Evolutionary conservation across 495 filamentous ascomycete species (phyloP), one percentile per base, ranked within the genome.

Genomic region (Penicillium silybi): DNA sequence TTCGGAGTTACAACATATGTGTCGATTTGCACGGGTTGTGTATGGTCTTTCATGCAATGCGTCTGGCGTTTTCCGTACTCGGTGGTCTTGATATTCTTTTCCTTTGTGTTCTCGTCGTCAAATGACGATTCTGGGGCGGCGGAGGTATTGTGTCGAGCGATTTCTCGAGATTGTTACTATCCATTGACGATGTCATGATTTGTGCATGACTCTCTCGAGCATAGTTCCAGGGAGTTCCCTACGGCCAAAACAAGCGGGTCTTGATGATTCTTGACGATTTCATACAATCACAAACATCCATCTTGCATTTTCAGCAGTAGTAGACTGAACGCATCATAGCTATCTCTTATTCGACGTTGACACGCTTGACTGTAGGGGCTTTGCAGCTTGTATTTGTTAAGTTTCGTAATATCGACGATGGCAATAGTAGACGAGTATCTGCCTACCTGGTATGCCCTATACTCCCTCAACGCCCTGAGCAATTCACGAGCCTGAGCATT

Each of bases 161-260:
- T 16, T 39, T 32, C 3, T 46, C 22, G 23, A 39, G 23, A 44
- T 26, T 23, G 17, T 52, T 41, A 34, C 22, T n/a, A 42, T 53
- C 27, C 26, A 6, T 32, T 15, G 23, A 39, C 37, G 20, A 38
- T 47, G 18, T 46, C 51, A 43, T 43, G 44, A 48, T 43, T 43
- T 34, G 17, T 51, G 53, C 48, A 52, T 57, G 44, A 23, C 37
- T 32, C 43, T 44, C 42, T 41, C 13, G 16, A 10, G 39, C 41
- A 10, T 43, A 35, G n/a, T 22, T 35, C 26, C 16, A 15, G 25
- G 35, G 27, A 42, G 38, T 19, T 17, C 10, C 18, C 41, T 16
- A 49, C 26, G 25, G 20, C 46, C 29, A 23, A 50, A 29, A 56
- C 48, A 44, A 56, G 53, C 48, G 51, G 53, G 53, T 38, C 53